Evolutionary conservation across 2,329 filamentous ascomycete genomes (phyloP), one percentile per base, ranked within the genome.

Genomic region (Penicillium frequentans): DNA sequence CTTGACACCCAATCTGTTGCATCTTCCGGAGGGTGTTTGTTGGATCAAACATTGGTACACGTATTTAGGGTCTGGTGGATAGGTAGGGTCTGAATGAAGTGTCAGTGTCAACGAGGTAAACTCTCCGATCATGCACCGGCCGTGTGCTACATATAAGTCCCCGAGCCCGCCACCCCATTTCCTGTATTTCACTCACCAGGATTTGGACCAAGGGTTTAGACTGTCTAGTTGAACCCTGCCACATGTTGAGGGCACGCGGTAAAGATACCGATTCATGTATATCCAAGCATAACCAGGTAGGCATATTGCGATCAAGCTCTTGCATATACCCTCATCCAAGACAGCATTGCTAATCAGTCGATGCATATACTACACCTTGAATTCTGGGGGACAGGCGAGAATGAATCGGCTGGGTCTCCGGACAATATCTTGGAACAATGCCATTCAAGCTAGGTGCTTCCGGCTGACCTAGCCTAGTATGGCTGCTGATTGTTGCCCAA

Each of bases 1-100:
- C 61, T 63, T 56, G 62, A 62, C 49, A 62, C 59, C 63, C 52
- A 45, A 64, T 54, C 24, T 43, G 52, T 59, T 56, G 57, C 60
- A 60, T 55, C 45, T 35, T 37, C 54, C 54, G 49, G 64, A 65
- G 57, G 51, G 61, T 61, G 44, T 50, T 54, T 49, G 57, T 57
- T 52, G 29, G 26, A 29, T 49, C 54, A 58, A 58, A 60, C 61
- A 66, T 65, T 63, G 37, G 61, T 67, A 68, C 69, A 73, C 69
- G 69, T 71, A 71, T 31, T 13, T 23, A 7, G 19, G 24, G 16
- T 16, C 44, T 26, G 13, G 14, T 11, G 9, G 23, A 11, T 6
- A 31, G 27, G 7, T 11, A 31, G 19, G 29, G 5, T 14, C 23
- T n/a, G 11, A 14, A 23, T 49, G 27, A 31, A n/a, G 19, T 31